Conservation (phyloP, 2,329 filamentous ascomycete species). For the Fulvia fulva region DNA sequence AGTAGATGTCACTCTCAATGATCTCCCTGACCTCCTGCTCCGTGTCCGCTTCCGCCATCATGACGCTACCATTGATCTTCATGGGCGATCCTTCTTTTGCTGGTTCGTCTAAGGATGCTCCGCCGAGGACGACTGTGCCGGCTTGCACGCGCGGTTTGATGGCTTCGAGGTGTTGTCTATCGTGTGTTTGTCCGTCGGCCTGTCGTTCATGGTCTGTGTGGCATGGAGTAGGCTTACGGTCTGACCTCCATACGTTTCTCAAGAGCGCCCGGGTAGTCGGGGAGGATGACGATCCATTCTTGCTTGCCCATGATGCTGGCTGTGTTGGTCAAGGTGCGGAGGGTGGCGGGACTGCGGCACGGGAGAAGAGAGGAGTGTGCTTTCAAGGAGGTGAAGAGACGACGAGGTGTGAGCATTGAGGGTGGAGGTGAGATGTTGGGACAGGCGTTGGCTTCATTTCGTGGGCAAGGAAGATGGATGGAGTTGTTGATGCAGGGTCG, state of each 20-base stretch:
- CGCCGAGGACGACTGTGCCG: slow-evolving; percentile 62
- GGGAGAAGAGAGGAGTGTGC: neutral
- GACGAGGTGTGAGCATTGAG: neutral
- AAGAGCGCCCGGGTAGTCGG: slow-evolving; percentile 42
- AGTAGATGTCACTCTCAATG: slow-evolving; percentile 70
- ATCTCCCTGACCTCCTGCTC: slow-evolving; percentile 65
- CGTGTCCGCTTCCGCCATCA: slow-evolving; percentile 63
- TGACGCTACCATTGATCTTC: slow-evolving; percentile 69
- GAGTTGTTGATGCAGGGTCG: neutral
- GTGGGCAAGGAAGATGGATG: neutral
- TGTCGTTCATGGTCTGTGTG: neutral
- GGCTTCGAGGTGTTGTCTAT: slow-evolving; percentile 53
- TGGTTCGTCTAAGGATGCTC: slow-evolving; percentile 63
- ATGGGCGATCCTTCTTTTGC: slow-evolving; percentile 60
- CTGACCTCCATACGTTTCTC: slow-evolving; percentile 43
- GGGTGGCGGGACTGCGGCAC: neutral
- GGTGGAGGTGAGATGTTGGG: neutral
- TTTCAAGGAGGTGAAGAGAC: neutral
- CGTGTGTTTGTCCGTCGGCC: neutral
- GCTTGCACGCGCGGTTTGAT: slow-evolving; percentile 51
- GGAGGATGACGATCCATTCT: slow-evolving; percentile 51
- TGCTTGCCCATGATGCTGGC: slow-evolving; percentile 34
- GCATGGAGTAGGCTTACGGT: too few species aligned
- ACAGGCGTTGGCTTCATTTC: neutral
- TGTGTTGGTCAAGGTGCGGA: slow-evolving; percentile 22